These are phyloP conservation scores for Hypholoma sublateritium DNA, from an alignment of 768 basidiomycete genomes.

Conservation along the genomic window DNA sequence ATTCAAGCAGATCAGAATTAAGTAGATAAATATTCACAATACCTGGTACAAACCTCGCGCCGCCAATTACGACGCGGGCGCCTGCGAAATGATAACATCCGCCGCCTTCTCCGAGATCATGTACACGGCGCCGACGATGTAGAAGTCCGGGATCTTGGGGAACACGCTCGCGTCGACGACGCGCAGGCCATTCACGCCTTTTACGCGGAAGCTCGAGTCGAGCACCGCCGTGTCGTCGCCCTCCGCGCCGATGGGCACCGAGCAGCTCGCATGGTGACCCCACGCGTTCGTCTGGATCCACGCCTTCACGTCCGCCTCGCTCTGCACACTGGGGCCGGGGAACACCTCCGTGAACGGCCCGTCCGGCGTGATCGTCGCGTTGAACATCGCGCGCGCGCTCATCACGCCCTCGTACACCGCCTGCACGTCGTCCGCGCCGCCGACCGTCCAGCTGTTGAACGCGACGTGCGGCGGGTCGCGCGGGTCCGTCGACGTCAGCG, in stretches of 20 bases:
- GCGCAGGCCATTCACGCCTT: conserved; percentile 3
- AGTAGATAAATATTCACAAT: no score
- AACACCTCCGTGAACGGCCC: conserved; percentile 4
- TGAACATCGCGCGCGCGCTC: conserved; percentile 8
- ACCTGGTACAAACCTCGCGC: not conserved
- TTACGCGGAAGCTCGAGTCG: conserved; percentile 6
- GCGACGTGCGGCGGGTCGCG: conserved; percentile 3
- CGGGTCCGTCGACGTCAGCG: not conserved
- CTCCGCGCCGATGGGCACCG: conserved; percentile 6
- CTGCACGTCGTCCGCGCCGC: conserved; percentile 2
- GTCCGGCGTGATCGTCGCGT: not conserved
- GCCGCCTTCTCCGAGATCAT: conserved; percentile 11
- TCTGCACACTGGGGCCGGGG: not conserved
- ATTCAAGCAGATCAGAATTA: no score
- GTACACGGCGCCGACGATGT: conserved; percentile 7
- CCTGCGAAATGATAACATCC: conserved; percentile 3
- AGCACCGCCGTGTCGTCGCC: conserved; percentile 1
- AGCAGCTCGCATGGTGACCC: conserved; percentile 9
- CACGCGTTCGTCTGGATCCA: conserved; percentile 8
- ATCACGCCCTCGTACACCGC: conserved; percentile 8
- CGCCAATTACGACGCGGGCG: not conserved
- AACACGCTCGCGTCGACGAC: conserved; percentile 10
- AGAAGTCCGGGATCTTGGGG: conserved; percentile 7
- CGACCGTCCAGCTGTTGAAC: conserved; percentile 5
- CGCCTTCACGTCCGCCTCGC: conserved; percentile 4